A percentile compares a stretch with the other conserved stretches of the same genome.
phyloP scores from a whole-genome alignment of 768 basidiomycete genomes.

The Pulveroboletus sp. region DNA sequence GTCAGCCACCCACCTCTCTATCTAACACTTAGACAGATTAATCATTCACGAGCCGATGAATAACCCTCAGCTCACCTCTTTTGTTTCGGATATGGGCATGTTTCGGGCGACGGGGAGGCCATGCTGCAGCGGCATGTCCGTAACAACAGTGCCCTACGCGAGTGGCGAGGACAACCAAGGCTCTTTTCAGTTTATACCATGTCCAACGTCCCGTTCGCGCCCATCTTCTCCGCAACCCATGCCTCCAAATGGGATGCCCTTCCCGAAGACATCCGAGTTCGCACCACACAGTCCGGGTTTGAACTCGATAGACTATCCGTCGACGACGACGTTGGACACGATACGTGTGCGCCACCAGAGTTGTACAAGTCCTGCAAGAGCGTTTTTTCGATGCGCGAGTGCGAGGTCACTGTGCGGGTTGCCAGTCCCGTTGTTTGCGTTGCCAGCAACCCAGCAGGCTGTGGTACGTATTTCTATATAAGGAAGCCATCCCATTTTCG shows the following conservation, averaged over 20 bases:
- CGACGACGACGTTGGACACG: not conserved
- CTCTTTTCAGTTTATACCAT: not conserved
- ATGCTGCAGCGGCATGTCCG: slow-evolving; percentile 11
- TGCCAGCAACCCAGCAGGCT: too few species aligned
- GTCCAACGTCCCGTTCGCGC: slow-evolving; percentile 16
- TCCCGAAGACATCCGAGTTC: not conserved
- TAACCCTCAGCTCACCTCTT: not conserved
- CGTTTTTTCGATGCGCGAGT: not conserved
- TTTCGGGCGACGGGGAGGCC: not conserved
- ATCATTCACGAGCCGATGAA: too few species aligned
- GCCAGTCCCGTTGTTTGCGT: not conserved
- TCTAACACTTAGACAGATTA: too few species aligned
- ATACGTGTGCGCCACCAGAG: not conserved
- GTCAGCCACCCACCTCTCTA: too few species aligned
- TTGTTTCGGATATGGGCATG: not conserved
- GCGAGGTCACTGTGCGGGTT: not conserved
- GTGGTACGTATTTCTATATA: not conserved
- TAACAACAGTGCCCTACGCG: not conserved
- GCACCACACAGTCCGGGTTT: not conserved
- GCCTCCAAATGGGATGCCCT: slow-evolving; percentile 22
- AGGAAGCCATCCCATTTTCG: too few species aligned
- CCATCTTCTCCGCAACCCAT: slow-evolving; percentile 33
- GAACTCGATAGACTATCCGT: not conserved
- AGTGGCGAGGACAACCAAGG: not conserved
- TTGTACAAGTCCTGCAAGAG: not conserved